Base-by-base conservation (phyloP, 2,329 filamentous ascomycete genomes). In the Neopestalotiopsis sp. region DNA sequence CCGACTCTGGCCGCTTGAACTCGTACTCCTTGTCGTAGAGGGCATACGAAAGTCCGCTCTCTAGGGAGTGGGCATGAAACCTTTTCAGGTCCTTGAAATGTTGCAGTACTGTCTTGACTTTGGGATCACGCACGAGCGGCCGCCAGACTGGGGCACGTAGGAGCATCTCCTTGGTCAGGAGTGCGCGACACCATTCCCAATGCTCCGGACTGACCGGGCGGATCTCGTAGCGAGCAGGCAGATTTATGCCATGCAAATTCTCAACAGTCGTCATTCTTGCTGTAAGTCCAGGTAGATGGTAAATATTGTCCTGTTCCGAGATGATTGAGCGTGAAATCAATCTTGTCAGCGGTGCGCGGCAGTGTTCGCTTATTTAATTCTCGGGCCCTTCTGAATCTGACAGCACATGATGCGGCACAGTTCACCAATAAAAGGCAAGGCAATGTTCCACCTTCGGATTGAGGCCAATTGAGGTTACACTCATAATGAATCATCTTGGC, bases 21-120 rank as follows among this genome's bases (percentile, higher is more conserved):
- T 67, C 66, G 53, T 74, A 75, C 40, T 75, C 70, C 59, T 72
- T 74, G 59, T 75, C 73, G 69, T 71, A 75, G 28, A 75, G 69
- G 58, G 68, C 71, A 64, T 72, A 75, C 1, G 72, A 74, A 12
- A 75, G 71, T n/a, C 72, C 73, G 56, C 72, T 75, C 45, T 71
- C 67, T 28, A 74, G 49, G 20, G 56, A 34, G 28, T 61, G 40
- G 13, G 24, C 34, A 32, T 69, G 66, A 56, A 61, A 69, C 14
- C 24, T 6, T 12, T 61, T 14, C 38, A 69, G 53, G 3, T 28
- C n/a, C 30, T 57, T n/a, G 17, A 66, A 66, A 9, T n/a, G 20
- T 17, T 40, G 17, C 53, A 69, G 56, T 13, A 61, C 49, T 13
- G 38, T 69, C 57, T 66, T 63, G 28, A 61, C 59, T 30, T 69